phyloP scores from a whole-genome alignment of 495 filamentous ascomycete genomes.

The Talaromyces liani region DNA sequence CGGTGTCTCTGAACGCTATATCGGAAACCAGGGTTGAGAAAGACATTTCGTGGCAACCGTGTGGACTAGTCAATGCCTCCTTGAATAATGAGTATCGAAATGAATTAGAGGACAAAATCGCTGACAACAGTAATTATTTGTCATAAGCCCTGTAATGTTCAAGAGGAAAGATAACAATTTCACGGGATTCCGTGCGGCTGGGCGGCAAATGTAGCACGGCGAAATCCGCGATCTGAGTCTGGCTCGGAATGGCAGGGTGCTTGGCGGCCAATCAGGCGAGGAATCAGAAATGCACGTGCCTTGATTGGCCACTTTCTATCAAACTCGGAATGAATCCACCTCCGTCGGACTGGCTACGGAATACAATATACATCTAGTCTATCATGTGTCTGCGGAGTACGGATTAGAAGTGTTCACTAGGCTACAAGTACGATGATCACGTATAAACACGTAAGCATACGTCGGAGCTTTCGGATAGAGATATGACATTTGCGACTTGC shows the following conservation, averaged over 20 bases:
- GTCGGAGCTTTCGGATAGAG: too few species aligned
- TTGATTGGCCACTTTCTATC: background rate
- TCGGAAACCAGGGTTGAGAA: slow-evolving; percentile 88
- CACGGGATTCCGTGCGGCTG: background rate
- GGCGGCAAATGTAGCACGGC: background rate
- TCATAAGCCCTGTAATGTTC: background rate
- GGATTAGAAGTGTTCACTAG: too few species aligned
- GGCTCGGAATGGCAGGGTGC: background rate
- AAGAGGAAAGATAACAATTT: background rate
- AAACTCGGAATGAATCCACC: background rate
- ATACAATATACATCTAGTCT: background rate
- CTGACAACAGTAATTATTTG: background rate
- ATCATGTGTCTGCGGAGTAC: too few species aligned
- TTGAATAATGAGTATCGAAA: background rate
- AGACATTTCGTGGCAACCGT: slow-evolving; percentile 53
- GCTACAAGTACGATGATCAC: too few species aligned
- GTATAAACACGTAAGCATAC: too few species aligned
- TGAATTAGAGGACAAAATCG: background rate
- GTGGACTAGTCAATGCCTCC: background rate
- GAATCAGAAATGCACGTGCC: too few species aligned
- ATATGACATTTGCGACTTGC: too few species aligned
- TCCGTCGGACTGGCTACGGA: background rate
- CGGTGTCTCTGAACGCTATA: slow-evolving; percentile 61
- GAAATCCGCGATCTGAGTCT: background rate
- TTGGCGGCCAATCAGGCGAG: too few species aligned